A percentile compares a stretch with the other conserved stretches of the same genome.
Conservation (phyloP, 768 basidiomycete genomes). For the Austroboletus eburneus region DNA sequence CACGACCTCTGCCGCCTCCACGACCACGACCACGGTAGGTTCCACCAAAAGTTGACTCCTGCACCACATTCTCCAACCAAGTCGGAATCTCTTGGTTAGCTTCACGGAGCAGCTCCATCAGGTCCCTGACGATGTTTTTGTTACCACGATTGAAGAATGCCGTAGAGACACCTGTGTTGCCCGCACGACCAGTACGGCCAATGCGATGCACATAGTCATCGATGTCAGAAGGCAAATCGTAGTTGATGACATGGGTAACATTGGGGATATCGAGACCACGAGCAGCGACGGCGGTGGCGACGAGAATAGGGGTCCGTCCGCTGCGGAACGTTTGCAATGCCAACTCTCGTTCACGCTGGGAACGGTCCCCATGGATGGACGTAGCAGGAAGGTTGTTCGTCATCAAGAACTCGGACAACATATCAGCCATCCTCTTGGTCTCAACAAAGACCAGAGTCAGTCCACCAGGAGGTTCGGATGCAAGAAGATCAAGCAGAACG, state of each 20-base stretch:
- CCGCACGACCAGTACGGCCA: constrained; percentile 97
- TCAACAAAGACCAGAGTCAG: constrained; percentile 97
- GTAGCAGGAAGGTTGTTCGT: constrained; percentile 81
- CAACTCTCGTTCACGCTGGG: constrained; percentile 95
- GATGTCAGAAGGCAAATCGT: constrained; percentile 95
- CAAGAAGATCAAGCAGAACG: constrained; percentile 89
- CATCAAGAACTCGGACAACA: constrained; percentile 94
- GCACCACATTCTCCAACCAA: constrained; percentile 86
- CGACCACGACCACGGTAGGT: constrained; percentile 55
- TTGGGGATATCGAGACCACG: constrained; percentile 99
- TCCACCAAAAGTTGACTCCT: constrained; percentile 72
- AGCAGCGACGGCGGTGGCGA: constrained; percentile 97
- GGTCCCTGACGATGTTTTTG: constrained; percentile 85
- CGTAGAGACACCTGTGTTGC: constrained; percentile 93
- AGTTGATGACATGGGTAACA: constrained; percentile 98
- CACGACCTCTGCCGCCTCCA: constrained; percentile 35
- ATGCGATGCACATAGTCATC: constrained; percentile 99
- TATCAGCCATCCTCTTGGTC: constrained; percentile 99
- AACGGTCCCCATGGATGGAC: constrained; percentile 97
- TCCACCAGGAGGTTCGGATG: constrained; percentile 64
- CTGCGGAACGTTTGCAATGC: constrained; percentile 94
- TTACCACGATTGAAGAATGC: constrained; percentile 96
- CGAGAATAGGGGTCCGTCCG: constrained; percentile 92
- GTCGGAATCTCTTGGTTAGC: constrained; percentile 92
- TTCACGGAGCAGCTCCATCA: constrained; percentile 90